Base-by-base conservation (phyloP, 1,284 basidiomycete species). In the Sanghuangporus weigelae region DNA sequence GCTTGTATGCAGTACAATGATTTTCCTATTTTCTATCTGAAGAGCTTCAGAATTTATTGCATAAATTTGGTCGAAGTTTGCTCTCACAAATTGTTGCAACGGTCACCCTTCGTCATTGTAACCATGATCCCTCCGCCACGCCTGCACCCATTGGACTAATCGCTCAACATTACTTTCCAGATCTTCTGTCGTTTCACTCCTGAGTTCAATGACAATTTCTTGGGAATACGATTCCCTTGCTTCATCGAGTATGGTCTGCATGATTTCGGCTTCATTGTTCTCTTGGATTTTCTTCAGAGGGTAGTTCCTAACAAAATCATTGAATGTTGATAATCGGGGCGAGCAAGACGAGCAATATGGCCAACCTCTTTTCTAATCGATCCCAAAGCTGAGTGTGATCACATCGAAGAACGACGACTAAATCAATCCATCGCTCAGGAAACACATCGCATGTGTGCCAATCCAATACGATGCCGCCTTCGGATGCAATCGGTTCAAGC, bases 231-330 rank as follows among this genome's bases (percentile, higher is more conserved):
- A 92, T 46, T 87, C 85, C 42, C 87, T 81, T 2, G 96, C 96
- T 74, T 99, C 96, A 51, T 93, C 90, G 8, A 92, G 78, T 26
- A 97, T 89, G 40, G 95, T 88, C 71, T 93, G 84, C 96, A 99
- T 98, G 73, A 99, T 99, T 77, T 99, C 96, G 8, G 96, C 95
- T 70, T 96, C 90, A 76, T 99, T 96, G 75, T 99, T 99, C 76
- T 99, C 97, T 73, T 96, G 91, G 10, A 99, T 94, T 78, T 99
- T 99, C 73, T 93, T 92, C 54, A 95, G 75, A 0, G 91, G 79
- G 73, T 99, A 99, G 11, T 86, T 85, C 68, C 96, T 98, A 73
- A 8, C 2, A 38, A 12, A 38, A 38, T 7, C 7, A 38, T 38
- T 54, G 53, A 38, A n/a, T 19, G 48, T 23, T 38, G 36, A 11